Conservation (phyloP, 2,329 filamentous ascomycete species). For the Colletotrichum lentis region DNA sequence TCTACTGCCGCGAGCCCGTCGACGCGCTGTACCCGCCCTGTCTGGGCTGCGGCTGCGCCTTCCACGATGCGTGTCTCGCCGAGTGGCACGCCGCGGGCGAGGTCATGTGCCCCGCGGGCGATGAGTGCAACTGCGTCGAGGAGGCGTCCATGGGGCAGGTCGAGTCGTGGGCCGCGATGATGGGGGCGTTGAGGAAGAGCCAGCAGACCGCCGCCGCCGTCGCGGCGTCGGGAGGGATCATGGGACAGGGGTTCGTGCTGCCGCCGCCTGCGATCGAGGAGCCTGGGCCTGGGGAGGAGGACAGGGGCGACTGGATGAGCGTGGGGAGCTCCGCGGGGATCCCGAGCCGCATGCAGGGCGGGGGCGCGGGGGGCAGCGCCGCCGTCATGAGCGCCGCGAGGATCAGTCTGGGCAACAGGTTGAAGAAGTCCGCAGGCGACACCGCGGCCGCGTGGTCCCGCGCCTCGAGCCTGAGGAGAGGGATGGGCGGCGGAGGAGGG, state of each 20-base stretch:
- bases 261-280: constrained; percentile 44
- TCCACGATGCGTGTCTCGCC: constrained; percentile 65
- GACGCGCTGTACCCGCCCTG: constrained; percentile 68
- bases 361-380: constrained; percentile 40
- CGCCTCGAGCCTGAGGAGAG: constrained; percentile 52
- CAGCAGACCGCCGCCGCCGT: constrained; percentile 25
- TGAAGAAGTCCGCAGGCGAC: constrained; percentile 58
- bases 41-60: constrained; percentile 68
- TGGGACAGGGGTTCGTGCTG: constrained; percentile 35
- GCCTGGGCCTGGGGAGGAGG: constrained; percentile 46
- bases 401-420: constrained; percentile 59
- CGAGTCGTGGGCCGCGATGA: constrained; percentile 68
- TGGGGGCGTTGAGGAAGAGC: constrained; percentile 53
- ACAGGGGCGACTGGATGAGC: constrained; percentile 51
- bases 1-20: constrained; percentile 69
- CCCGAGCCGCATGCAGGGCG: constrained; percentile 33
- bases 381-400: constrained; percentile 49
- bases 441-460: constrained; percentile 50
- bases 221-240: constrained; percentile 2
- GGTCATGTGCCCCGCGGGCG: constrained; percentile 67
- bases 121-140: constrained; percentile 69
- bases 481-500: constrained; percentile 17
- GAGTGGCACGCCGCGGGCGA: constrained; percentile 68
- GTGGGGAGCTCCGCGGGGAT: constrained; percentile 42
- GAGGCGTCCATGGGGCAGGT: constrained; percentile 66